Base-by-base conservation (phyloP, 805 yeast species). In the Candida boleticola region DNA sequence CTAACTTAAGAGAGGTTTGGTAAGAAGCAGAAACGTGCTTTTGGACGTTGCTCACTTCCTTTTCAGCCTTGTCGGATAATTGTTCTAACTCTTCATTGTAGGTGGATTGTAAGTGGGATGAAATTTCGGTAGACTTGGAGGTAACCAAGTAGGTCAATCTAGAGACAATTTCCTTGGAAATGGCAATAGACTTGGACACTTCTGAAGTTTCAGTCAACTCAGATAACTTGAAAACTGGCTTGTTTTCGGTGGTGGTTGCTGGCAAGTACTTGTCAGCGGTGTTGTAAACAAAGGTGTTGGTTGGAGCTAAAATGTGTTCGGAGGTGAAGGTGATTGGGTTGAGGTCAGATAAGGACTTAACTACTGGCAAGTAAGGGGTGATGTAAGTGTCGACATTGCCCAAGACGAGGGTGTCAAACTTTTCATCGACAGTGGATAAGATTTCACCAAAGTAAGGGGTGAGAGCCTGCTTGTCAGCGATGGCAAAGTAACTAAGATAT, bases 21-120 rank as follows among this genome's bases (percentile, higher is more conserved):
- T 58, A 58, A 3, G 67, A 54, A 16, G 71, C 73, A 34, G 60
- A 45, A 35, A 64, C 60, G 36, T 61, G 63, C 54, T 64, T 64
- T 42, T 55, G 52, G 43, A 61, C 52, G 44, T 58, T 52, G 52
- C 57, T 56, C 36, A 48, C 51, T 37, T 54, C 58, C 18, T 57
- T 51, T 18, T 47, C 43, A 5, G 50, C 17, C 39, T 54, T 47
- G 34, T 50, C 47, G 19, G 40, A 36, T 29, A 51, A 40, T 13
- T 36, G 29, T 20, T 57, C 60, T 27, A 63, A 58, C 50, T 68
- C 70, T 43, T 59, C 52, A 45, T 65, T 59, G 57, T 64, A 67
- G 27, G 68, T 64, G 21, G 58, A 45, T 39, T 60, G 52, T 33
- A 70, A 55, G 29, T 57, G 57, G 45, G 51, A 51, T 36, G 68